Base-by-base conservation (phyloP, 2,329 filamentous ascomycete genomes). In the Sporothrix humicola region DNA sequence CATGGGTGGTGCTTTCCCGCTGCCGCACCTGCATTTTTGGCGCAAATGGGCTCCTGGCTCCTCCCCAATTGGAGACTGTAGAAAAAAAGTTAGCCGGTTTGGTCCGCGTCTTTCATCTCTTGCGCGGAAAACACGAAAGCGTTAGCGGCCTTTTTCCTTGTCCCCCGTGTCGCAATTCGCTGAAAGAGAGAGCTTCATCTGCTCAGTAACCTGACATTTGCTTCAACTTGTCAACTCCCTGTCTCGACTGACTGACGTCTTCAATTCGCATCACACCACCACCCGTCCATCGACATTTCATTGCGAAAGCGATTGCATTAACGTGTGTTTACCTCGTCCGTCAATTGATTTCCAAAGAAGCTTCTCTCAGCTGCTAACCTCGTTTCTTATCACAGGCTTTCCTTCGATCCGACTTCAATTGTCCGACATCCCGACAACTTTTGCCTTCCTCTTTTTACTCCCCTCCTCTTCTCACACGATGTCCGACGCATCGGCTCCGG, bases 401-500 rank as follows among this genome's bases (percentile, higher is more conserved):
- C 9, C 12, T 31, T 42, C 46, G 54, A 10, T 26, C 54, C 50
- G 50, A 26, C 52, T 37, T 20, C 26, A 56, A 66, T 50, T 42
- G 44, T 68, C 46, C 65, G 44, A 26, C 63, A 3, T 20, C 65
- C 58, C 20, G n/a, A 46, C 42, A 4, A 15, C 46, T 20, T 31
- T 17, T n/a, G n/a, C n/a, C n/a, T n/a, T n/a, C n/a, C n/a, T n/a
- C n/a, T n/a, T n/a, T n/a, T n/a, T n/a, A n/a, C n/a, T n/a, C n/a
- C n/a, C n/a, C n/a, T n/a, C n/a, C n/a, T n/a, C n/a, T n/a, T n/a
- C n/a, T 4, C 73, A 69, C 71, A 73, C 80, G 84, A 90, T 90
- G 88, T 82, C 88, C 79, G 86, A 88, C 79, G 82, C 83, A 69
- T 83, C 85, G 77, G 79, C 83, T 85, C 85, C 87, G 81, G 84